Conservation (phyloP, 768 basidiomycete genomes). For the Postia placenta region DNA sequence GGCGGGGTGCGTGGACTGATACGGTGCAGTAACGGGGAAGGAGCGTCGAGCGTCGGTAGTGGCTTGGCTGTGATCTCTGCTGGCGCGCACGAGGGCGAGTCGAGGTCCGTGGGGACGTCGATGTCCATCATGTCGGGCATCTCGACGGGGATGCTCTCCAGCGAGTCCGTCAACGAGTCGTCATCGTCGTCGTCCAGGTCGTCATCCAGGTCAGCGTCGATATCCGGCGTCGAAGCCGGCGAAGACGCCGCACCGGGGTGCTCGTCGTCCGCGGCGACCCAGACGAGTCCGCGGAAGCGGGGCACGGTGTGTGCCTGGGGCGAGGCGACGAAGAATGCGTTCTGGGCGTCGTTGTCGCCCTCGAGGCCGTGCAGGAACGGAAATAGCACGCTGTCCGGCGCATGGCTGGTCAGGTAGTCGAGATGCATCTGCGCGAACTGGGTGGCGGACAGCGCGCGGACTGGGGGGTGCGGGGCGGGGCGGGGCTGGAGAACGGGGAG, state of each 20-base stretch:
- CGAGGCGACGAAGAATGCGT: constrained; percentile 63
- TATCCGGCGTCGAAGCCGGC: background rate
- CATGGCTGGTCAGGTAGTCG: constrained; percentile 59
- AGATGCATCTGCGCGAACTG: constrained; percentile 60
- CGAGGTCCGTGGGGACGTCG: constrained; percentile 19
- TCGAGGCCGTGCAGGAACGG: constrained; percentile 88
- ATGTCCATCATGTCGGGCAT: constrained; percentile 22
- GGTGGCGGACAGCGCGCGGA: constrained; percentile 34
- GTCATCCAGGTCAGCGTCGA: constrained; percentile 17
- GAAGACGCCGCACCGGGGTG: constrained; percentile 10
- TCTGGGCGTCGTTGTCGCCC: constrained; percentile 73
- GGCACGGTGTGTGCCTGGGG: constrained; percentile 27
- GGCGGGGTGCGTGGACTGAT: constrained; percentile 14
- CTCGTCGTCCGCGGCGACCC: constrained; percentile 78
- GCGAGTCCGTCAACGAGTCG: constrained; percentile 15
- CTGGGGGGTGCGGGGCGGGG: constrained; percentile 32
- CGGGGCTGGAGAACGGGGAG: constrained; percentile 25
- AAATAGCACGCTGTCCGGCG: constrained; percentile 78
- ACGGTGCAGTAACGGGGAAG: constrained; percentile 7
- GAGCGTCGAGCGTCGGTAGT: constrained; percentile 5
- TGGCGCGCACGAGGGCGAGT: constrained; percentile 8
- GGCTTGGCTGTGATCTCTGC: constrained; percentile 1
- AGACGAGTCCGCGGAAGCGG: constrained; percentile 61
- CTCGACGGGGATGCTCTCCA: constrained; percentile 18
- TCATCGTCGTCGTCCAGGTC: constrained; percentile 24